Conservation (phyloP, 441 rosid species). For the Populus tomentosa region DNA sequence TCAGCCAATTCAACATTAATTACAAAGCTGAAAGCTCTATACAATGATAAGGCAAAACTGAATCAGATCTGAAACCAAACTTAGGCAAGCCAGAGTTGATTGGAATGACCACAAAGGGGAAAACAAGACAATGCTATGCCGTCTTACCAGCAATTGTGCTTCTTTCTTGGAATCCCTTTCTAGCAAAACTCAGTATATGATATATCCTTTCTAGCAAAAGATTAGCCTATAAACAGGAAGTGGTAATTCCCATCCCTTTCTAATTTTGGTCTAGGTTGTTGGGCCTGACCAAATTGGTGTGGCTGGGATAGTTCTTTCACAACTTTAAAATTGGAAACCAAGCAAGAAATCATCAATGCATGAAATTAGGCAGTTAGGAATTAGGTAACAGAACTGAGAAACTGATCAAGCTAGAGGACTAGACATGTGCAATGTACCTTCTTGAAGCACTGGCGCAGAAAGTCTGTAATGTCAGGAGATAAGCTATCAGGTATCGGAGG, state of each 20-base stretch:
- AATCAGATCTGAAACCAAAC: background rate
- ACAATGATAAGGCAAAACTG: background rate
- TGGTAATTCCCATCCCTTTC: background rate
- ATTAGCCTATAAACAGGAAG: background rate
- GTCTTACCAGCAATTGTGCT: background rate
- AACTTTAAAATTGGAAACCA: background rate
- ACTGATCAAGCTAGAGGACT: background rate
- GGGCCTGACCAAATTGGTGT: background rate
- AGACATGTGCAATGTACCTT: slow-evolving; percentile 46
- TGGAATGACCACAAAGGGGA: background rate
- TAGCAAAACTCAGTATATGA: background rate
- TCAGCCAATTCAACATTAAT: background rate
- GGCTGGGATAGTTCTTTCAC: background rate
- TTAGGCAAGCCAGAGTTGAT: background rate
- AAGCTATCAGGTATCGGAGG: slow-evolving; percentile 99
- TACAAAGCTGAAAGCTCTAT: background rate
- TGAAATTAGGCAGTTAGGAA: background rate
- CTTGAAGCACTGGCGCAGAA: slow-evolving; percentile 90
- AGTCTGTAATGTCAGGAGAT: slow-evolving; percentile 93
- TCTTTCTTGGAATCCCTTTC: background rate
- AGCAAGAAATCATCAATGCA: background rate
- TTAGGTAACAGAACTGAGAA: background rate
- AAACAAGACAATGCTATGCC: background rate
- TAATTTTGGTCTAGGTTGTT: background rate
- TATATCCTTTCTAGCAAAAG: background rate